Evolutionary conservation across 2,329 filamentous ascomycete genomes (phyloP).

Genomic region (Onygenales sp.): DNA sequence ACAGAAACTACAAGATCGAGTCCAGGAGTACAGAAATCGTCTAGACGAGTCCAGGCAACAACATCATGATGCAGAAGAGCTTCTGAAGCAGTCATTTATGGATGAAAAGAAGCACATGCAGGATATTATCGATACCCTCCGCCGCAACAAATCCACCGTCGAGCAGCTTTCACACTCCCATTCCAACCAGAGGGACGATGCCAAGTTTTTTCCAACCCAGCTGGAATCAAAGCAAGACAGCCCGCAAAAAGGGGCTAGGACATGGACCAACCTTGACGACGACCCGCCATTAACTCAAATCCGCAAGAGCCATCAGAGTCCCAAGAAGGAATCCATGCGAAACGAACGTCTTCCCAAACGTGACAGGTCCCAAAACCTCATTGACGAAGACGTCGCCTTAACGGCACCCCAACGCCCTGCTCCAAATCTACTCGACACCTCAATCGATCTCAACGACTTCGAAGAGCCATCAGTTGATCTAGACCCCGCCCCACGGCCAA

Average conservation of each 20-base stretch:
- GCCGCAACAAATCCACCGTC: constrained; percentile 19
- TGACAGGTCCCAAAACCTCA: background rate
- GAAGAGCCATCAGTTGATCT: constrained; percentile 18
- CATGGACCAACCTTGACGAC: too few species aligned
- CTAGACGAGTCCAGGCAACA: constrained; percentile 26
- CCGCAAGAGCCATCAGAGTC: background rate
- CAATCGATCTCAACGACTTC: constrained; percentile 7
- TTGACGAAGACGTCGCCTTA: background rate
- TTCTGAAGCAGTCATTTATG: constrained; percentile 22
- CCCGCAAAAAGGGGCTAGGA: background rate
- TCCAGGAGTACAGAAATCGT: constrained; percentile 32
- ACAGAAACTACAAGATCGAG: constrained; percentile 27
- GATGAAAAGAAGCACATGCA: constrained; percentile 31
- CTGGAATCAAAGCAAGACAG: background rate
- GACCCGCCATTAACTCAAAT: background rate
- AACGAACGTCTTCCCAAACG: background rate
- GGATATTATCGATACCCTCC: constrained; percentile 29
- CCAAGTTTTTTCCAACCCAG: background rate
- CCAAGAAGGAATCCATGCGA: background rate
- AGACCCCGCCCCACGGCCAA: constrained; percentile 14
- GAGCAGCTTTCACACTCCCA: constrained; percentile 15
- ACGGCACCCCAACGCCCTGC: background rate
- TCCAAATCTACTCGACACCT: background rate
- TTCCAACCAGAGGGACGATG: background rate
- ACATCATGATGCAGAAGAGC: constrained; percentile 27